Base-by-base conservation (phyloP, 768 basidiomycete genomes). In the Podaxis sp. region DNA sequence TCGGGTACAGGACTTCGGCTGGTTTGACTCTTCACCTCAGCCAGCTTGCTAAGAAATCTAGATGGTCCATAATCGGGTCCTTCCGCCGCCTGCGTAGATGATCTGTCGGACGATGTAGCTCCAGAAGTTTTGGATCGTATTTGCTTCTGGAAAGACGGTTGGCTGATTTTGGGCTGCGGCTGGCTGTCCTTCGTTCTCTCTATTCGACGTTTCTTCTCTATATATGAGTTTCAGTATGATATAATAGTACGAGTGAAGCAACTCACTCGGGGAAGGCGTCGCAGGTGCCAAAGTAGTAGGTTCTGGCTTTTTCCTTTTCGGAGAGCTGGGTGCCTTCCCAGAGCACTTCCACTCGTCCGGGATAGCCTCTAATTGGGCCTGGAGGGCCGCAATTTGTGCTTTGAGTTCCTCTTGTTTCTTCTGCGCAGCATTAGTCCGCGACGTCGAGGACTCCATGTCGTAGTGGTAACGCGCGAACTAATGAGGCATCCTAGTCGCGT, bases 261-360 rank as follows among this genome's bases (percentile, higher is more conserved):
- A 72, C 80, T 71, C 66, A 90, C 89, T 89, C 3, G 87, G 87
- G 38, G 90, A 89, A 8, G 90, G 90, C 0, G 86, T 88, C 0
- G 81, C 72, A 4, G 86, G 86, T 1, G 78, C 86, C 29, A 85
- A 70, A 13, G 82, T 68, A 2, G 73, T 71, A 2, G 76, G 63
- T 8, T 79, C 75, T 11, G 66, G 66, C 49, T 73, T 73, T 71
- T 81, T 86, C 63, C 82, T 76, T 71, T 85, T 84, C 8, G 82
- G 82, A 5, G 82, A 79, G 22, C 66, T 68, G 2, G 75, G 74
- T 24, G 53, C 53, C 29, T 59, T 63, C 46, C 53, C 36, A 52
- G 67, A 60, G n/a, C 61, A 51, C 33, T 51, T 50, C 38, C 68
- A 57, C 27, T 65, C 65, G 24, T 73, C 69, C 11, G 78, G 76